phyloP scores from a whole-genome alignment of 768 basidiomycete genomes.

The Amanita rubescens region DNA sequence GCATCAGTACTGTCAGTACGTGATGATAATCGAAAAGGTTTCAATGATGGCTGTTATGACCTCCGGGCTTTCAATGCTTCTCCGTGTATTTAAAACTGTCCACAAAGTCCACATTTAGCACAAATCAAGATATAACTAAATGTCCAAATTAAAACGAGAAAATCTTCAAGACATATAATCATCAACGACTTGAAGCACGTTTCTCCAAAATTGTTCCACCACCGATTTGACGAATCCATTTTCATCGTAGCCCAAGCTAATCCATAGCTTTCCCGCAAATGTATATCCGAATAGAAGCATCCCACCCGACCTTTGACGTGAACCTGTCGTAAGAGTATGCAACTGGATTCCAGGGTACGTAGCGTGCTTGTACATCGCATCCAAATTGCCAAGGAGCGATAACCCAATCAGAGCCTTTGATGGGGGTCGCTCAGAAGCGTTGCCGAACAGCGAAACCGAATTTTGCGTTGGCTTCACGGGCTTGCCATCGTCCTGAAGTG shows the following conservation, averaged over 20 bases:
- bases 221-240: constrained; percentile 62
- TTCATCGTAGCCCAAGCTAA: constrained; percentile 74
- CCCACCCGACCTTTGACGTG: constrained; percentile 69
- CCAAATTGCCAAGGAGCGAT: constrained; percentile 80
- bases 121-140: constrained; percentile 1
- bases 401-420: constrained; percentile 65
- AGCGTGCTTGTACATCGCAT: constrained; percentile 71
- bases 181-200: constrained; percentile 44
- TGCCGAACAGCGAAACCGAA: constrained; percentile 13
- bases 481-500: constrained; percentile 63
- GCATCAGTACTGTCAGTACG: too few species aligned
- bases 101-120: not conserved
- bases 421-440: constrained; percentile 29
- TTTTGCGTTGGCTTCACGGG: constrained; percentile 16
- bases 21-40: not conserved
- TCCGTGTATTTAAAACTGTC: not conserved
- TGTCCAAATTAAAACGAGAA: too few species aligned
- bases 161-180: constrained; percentile 45
- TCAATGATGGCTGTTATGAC: constrained; percentile 2
- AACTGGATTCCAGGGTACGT: constrained; percentile 51
- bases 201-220: constrained; percentile 62
- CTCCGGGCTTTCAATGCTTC: not conserved
- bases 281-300: constrained; percentile 83
- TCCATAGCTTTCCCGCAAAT: constrained; percentile 66
- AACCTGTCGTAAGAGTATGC: constrained; percentile 75